Conservation (phyloP, 768 basidiomycete species). For the Asterophora parasitica region DNA sequence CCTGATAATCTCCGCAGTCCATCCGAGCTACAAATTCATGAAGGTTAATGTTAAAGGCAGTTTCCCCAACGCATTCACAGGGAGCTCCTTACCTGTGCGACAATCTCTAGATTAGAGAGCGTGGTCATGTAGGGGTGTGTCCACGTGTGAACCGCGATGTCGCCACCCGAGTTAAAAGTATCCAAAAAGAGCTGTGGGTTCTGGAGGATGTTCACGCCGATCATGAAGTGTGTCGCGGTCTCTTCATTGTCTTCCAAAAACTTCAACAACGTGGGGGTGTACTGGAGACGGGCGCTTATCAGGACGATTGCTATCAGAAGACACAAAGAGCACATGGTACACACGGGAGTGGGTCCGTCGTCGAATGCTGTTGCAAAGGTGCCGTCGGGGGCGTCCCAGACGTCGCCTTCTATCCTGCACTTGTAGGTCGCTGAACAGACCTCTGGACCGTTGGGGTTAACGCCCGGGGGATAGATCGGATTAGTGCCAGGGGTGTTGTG, state of each 20-base stretch:
- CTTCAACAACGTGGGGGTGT: slow-evolving; percentile 46
- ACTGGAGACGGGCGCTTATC: slow-evolving; percentile 21
- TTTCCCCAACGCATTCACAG: not conserved
- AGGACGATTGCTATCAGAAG: not conserved
- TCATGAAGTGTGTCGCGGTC: slow-evolving; percentile 85
- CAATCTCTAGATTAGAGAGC: slow-evolving; percentile 57
- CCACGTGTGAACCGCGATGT: slow-evolving; percentile 59
- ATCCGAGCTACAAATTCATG: slow-evolving; percentile 52
- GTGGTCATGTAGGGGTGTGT: slow-evolving; percentile 82
- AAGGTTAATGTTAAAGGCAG: not conserved
- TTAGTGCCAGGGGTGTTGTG: slow-evolving; percentile 30
- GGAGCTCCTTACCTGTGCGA: slow-evolving; percentile 49
- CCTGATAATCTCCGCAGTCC: slow-evolving; percentile 74
- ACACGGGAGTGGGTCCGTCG: slow-evolving; percentile 63
- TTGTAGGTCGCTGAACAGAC: slow-evolving; percentile 79
- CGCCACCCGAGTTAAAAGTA: slow-evolving; percentile 43
- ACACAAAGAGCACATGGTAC: slow-evolving; percentile 15
- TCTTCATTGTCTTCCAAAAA: slow-evolving; percentile 66
- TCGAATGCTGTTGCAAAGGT: slow-evolving; percentile 68
- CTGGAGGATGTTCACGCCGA: slow-evolving; percentile 69
- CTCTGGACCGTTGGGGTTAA: slow-evolving; percentile 38
- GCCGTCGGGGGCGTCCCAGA: slow-evolving; percentile 76
- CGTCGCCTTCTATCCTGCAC: slow-evolving; percentile 55
- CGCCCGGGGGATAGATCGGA: slow-evolving; percentile 42
- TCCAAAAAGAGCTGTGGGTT: slow-evolving; percentile 51